Evolutionary conservation across 192 early-diverging fungal genomes (phyloP), one percentile per base, ranked within the genome.

Genomic region (Coemansia sp.): DNA sequence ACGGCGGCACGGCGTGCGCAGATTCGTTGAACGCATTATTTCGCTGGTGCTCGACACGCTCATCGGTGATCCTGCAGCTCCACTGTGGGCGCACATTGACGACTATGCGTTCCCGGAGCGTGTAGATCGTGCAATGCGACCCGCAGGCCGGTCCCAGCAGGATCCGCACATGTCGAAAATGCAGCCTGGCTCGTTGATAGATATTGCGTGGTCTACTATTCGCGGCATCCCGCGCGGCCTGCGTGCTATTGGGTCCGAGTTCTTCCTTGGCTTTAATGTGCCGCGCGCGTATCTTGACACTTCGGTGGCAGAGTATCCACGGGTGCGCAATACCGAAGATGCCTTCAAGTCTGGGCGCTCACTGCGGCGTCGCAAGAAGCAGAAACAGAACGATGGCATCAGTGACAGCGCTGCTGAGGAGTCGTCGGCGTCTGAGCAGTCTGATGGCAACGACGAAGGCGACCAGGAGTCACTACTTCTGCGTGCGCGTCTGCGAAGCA

Each of bases 41-140:
- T 81, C 78, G 12, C 72, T 49, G 9, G 22, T 48, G 11, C 46
- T 76, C 2, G 49, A 54, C 26, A 73, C 42, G 43, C 56, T 82
- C 26, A 49, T 62, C 4, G 79, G 79, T 19, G 79, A 82, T 65
- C 79, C 79, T 0, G 70, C 79, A 0, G 74, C 60, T 0, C 71
- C 71, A 4, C 71, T 82, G 45, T 77, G 73, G 79, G 68, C 54
- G 6, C 63, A 65, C 19, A 82, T 82, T 51, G 74, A 82, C 58
- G 74, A 76, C 67, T 82, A 82, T 13, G 79, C 79, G 22, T 82
- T 82, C 41, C 79, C 79, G 1, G 74, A 82, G 40, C 72, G 78
- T 19, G 73, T 80, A 2, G 66, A 67, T 5, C 51, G 43, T 15
- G 45, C 67, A 0, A 36, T 69, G 11, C 46, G 54, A 13, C 78